Evolutionary conservation across 2,329 filamentous ascomycete genomes (phyloP).

Genomic region (Colletotrichum phormii): DNA sequence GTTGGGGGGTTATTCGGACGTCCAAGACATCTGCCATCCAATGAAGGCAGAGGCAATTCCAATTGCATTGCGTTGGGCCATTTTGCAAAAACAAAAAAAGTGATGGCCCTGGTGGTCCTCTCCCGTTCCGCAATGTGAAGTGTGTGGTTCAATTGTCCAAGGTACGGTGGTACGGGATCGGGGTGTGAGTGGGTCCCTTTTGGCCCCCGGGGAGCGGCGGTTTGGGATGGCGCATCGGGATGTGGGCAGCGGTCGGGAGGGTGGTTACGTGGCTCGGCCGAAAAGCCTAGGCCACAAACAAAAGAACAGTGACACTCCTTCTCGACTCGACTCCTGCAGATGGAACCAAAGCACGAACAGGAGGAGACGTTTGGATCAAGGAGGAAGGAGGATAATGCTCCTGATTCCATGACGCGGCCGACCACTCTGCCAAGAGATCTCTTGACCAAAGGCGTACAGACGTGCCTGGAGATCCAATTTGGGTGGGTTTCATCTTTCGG

Average conservation of each 20-base stretch:
- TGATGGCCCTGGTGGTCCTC: too few relatives aligned
- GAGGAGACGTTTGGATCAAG: not conserved
- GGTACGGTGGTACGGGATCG: not conserved
- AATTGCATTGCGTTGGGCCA: constrained; percentile 23
- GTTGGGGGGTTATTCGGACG: not conserved
- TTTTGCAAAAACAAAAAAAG: not conserved
- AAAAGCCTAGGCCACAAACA: constrained; percentile 3
- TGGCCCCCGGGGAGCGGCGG: constrained; percentile 5
- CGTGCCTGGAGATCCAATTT: constrained; percentile 16
- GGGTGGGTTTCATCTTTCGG: constrained; percentile 20
- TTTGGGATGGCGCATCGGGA: constrained; percentile 23
- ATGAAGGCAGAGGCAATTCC: constrained; percentile 14
- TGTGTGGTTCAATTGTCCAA: not conserved
- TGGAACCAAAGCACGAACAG: not conserved
- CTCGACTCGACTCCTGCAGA: not conserved
- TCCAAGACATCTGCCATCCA: constrained; percentile 4
- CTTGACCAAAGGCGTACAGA: constrained; percentile 4
- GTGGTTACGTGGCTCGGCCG: constrained; percentile 30
- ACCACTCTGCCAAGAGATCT: constrained; percentile 16
- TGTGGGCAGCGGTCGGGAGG: constrained; percentile 13
- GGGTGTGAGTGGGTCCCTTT: not conserved
- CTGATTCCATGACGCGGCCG: constrained; percentile 15
- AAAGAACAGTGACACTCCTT: not conserved
- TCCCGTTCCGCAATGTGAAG: not conserved
- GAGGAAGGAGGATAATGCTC: not conserved